Evolutionary conservation across 2,329 filamentous ascomycete genomes (phyloP).

Genomic region (Fusarium ambrosium): DNA sequence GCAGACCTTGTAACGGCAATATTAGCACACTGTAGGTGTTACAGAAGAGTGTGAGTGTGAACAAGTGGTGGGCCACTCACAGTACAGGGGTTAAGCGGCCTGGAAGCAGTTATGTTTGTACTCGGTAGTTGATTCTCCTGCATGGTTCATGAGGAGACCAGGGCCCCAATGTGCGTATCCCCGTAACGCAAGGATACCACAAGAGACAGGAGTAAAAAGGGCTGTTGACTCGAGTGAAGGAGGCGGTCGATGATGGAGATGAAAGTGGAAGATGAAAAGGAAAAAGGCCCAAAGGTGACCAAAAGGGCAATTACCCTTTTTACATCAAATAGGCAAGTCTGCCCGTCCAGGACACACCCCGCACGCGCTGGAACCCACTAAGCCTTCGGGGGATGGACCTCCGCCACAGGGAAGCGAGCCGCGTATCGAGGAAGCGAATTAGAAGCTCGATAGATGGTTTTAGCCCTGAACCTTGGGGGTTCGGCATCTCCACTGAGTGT

Average conservation of each 20-base stretch:
- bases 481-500: background rate
- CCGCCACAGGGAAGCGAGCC: background rate
- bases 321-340: conserved; percentile 24
- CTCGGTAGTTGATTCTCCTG: conserved; percentile 29
- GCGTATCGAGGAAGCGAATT: conserved; percentile 7
- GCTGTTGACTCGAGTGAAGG: background rate
- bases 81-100: conserved; percentile 41
- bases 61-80: conserved; percentile 22
- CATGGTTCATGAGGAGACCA: conserved; percentile 29
- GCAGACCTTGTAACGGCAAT: conserved; percentile 31
- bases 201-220: background rate
- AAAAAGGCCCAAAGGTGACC: conserved; percentile 2
- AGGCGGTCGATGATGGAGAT: conserved; percentile 7
- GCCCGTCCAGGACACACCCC: conserved; percentile 6
- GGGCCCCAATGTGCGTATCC: conserved; percentile 11
- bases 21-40: conserved; percentile 12
- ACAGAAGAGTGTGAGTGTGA: background rate
- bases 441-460: background rate
- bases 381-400: background rate
- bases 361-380: conserved; percentile 10
- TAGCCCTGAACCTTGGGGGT: conserved; percentile 18
- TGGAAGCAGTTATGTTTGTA: conserved; percentile 9
- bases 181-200: background rate
- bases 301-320: conserved; percentile 37
- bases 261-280: conserved; percentile 10